Percentiles rank a stretch among this genome's conserved stretches.
phyloP scores from a whole-genome alignment of 2,329 filamentous ascomycete species.

The Xylaria sp. region DNA sequence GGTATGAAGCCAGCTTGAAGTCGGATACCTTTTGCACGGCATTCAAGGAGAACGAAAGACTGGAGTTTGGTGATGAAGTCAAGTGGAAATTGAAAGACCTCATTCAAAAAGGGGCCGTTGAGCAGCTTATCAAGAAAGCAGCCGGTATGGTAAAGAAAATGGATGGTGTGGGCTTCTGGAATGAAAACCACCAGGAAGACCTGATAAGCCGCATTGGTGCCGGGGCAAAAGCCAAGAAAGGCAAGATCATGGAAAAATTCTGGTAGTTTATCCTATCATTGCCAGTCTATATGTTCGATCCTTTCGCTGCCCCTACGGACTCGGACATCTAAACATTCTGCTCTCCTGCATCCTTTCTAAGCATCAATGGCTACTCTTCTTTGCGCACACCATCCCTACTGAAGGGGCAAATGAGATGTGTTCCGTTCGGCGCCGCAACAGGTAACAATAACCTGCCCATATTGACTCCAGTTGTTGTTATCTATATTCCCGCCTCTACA shows the following conservation, averaged over 20 bases:
- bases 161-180: conserved; percentile 40
- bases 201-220: conserved; percentile 10
- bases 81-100: conserved; percentile 35
- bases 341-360: no score
- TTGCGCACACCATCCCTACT: no score
- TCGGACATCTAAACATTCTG: neutral
- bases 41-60: conserved; percentile 34
- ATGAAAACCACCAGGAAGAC: conserved; percentile 35
- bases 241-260: neutral
- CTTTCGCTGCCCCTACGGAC: neutral
- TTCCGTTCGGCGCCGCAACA: no score
- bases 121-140: conserved; percentile 33
- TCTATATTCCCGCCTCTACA: no score
- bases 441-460: no score
- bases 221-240: conserved; percentile 2
- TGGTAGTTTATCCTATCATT: conserved; percentile 11
- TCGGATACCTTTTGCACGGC: conserved; percentile 31
- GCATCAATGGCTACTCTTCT: no score
- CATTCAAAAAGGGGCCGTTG: conserved; percentile 29
- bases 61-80: conserved; percentile 37
- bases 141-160: conserved; percentile 36
- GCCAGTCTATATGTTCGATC: neutral
- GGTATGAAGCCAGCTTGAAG: conserved; percentile 38
- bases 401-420: no score
- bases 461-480: no score